Evolutionary conservation across 2,329 filamentous ascomycete species (phyloP), one percentile per base, ranked within the genome.

Genomic region (Trichoderma lentiforme): DNA sequence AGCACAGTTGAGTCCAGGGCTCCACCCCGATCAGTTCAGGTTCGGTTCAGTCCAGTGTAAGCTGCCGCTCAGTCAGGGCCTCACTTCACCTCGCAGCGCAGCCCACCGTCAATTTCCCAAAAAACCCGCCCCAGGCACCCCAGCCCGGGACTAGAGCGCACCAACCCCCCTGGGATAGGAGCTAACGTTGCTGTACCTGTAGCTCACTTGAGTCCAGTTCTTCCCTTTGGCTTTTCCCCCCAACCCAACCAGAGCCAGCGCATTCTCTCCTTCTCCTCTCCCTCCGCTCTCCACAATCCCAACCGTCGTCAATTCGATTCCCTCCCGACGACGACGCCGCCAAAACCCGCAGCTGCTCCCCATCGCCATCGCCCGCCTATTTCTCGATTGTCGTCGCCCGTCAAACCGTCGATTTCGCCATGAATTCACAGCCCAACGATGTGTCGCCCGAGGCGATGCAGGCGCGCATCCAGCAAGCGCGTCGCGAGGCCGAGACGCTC

Each of bases 401-500:
- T 30, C 26, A 72, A 73, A 69, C 39, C 65, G 14, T 66, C 74
- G 74, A 71, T 72, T 72, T 71, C 79, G 84, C 80, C 77, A 90
- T 90, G 88, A 88, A 89, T 78, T 82, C 81, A 75, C 85, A 87
- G 82, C 81, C 84, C 78, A 89, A 85, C 83, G 89, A 91, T 81
- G 88, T 91, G 78, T 91, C 89, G 80, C 89, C 89, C 76, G 89
- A 91, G 85, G 88, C 89, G 83, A 97, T 98, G 90, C 95, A 98
- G 88, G 92, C 95, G 85, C 92, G 92, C 84, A 95, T 96, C 79
- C 92, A 94, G 81, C 91, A 93, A 80, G 95, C 96, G 82, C 91
- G 96, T 84, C 93, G 96, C 87, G 96, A 99, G 88, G 96, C 96
- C 79, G 96, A 98, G 87, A 95, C 93, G 69, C 87, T 98, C 78